Evolutionary conservation across 805 yeast genomes (phyloP), one percentile per base, ranked within the genome.

Genomic region (Candida ortonii): DNA sequence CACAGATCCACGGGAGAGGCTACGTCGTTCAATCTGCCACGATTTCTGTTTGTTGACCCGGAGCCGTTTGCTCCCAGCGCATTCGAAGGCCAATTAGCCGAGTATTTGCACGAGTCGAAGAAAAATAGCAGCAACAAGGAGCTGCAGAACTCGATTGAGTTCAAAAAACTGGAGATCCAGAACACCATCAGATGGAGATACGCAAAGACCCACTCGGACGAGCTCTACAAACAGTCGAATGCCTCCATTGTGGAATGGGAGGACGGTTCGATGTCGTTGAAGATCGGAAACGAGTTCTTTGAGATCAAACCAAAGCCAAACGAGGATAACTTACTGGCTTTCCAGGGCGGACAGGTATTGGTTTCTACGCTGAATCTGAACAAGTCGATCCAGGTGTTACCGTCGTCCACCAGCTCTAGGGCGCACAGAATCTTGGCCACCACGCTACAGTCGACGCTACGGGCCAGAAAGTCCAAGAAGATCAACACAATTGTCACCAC

Each of bases 121-220:
- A 61, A 54, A 44, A 73, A 61, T 36, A 57, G 64, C 25, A 45
- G 67, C 16, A 73, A 70, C 24, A 72, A 70, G 25, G 70, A 73
- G 41, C 64, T 78, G n/a, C 74, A 80, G 22, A 84, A 80, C 42
- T 48, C 57, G 5, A 40, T 55, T 2, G 60, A 59, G 32, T 59
- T 59, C 38, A 55, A 56, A 29, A 57, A 55, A 28, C 37, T 57
- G 30, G 56, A 56, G 33, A 26, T 53, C 16, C 49, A 52, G 23
- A 90, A 88, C 58, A 87, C 96, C 0, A 69, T 93, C 21, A 76
- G 98, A 54, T 93, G 98, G 98, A 77, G 95, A 61, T 90, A 89
- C 59, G 82, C 87, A 11, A 76, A 82, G 39, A 80, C 78, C 41
- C 75, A 73, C n/a, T 65, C 71, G 34, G 80, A 78, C 26, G 87